Evolutionary conservation across 1,284 basidiomycete genomes (phyloP), one percentile per base, ranked within the genome.

Genomic region (Gastroboletus turbinatus): DNA sequence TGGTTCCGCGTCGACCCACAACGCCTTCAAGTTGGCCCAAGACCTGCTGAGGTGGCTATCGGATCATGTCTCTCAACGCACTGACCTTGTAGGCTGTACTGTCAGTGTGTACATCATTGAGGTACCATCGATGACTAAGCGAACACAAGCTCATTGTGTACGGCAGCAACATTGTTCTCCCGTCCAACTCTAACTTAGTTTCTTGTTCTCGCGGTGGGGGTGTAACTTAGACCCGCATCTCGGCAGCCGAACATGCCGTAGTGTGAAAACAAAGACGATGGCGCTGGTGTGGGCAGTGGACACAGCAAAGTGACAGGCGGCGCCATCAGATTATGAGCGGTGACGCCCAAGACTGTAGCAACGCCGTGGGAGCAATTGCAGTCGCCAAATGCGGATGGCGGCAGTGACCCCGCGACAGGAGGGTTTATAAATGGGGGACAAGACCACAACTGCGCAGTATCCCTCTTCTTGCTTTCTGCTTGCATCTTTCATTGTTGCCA

Each of bases 401-500:
- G 46, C 40, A n/a, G 47, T n/a, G 36, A 5, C 19, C 19, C 10
- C 1, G n/a, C 9, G 14, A 33, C 25, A 40, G 17, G 36, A 23
- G 39, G 29, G 25, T 23, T 43, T 67, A 64, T 61, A 64, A 65
- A 66, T 33, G 50, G 17, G 35, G 10, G 25, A 19, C 48, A 38
- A 39, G 14, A 42, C 9, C 32, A 19, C 6, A 9, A 32, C 7
- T 59, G 52, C 63, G 63, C 65, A 67, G 53, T 40, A 33, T n/a
- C 1, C 61, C 17, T n/a, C n/a, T 19, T 13, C 21, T 48, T 46
- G 4, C 14, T 14, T 39, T 38, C 30, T 44, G 5, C 29, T 29
- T 4, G 14, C 27, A 19, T 30, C 21, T 6, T 32, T 40, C n/a
- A 25, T 16, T 43, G 16, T 16, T 39, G 27, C 25, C 17, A n/a